phyloP scores from a whole-genome alignment of 768 basidiomycete genomes.

The Butyriboletus loyo region DNA sequence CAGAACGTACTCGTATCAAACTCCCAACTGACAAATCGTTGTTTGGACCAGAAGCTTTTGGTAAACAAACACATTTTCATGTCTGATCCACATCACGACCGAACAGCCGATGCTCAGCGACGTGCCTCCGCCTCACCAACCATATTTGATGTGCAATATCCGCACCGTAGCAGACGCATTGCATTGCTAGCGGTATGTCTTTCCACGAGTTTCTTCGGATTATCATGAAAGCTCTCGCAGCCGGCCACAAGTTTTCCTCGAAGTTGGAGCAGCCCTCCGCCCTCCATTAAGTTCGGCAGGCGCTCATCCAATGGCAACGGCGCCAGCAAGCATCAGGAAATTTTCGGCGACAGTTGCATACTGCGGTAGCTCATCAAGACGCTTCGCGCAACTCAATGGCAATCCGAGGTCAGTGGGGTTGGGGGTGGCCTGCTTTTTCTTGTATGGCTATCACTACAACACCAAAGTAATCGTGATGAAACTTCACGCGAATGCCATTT shows the following conservation, averaged over 20 bases:
- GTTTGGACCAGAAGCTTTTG: constrained; percentile 29
- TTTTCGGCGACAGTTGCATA: not conserved
- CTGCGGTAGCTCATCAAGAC: not conserved
- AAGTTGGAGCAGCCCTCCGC: constrained; percentile 6
- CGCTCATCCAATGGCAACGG: constrained; percentile 2
- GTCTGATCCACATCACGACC: constrained; percentile 17
- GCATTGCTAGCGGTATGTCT: constrained; percentile 3
- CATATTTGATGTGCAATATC: constrained; percentile 24
- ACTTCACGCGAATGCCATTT: constrained; percentile 1
- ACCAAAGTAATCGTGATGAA: constrained; percentile 4
- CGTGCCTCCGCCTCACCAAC: constrained; percentile 6
- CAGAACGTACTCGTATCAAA: not conserved
- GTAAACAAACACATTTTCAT: constrained; percentile 23
- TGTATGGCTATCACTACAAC: not conserved
- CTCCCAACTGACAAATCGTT: constrained; percentile 7
- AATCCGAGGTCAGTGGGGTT: constrained; percentile 5
- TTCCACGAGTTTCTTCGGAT: constrained; percentile 18
- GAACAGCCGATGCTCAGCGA: constrained; percentile 20
- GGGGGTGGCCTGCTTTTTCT: not conserved
- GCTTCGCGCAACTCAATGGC: not conserved
- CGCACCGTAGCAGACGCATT: constrained; percentile 24
- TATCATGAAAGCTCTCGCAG: constrained; percentile 13
- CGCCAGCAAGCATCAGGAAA: not conserved
- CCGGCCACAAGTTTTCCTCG: constrained; percentile 27
- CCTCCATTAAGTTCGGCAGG: constrained; percentile 4